Base-by-base conservation (phyloP, 164 flowering plant genomes). In the Chloranthus sessilifolius region DNA sequence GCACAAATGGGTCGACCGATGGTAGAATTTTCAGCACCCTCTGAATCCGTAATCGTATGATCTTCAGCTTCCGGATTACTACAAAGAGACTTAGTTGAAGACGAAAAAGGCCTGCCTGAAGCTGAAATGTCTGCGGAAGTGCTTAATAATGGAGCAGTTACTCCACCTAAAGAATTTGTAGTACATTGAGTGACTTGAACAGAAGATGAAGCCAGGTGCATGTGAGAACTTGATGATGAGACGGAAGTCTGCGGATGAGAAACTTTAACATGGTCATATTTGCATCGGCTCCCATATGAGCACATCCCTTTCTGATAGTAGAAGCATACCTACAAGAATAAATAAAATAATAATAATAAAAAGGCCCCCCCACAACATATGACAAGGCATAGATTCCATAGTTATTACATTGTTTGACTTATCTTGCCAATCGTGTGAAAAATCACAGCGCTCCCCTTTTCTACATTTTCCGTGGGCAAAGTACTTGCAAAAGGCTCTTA, bases 371-470 rank as follows among this genome's bases (percentile, higher is more conserved):
- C n/a, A n/a, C n/a, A n/a, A n/a, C n/a, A n/a, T n/a, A n/a, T n/a
- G n/a, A n/a, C n/a, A n/a, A n/a, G n/a, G n/a, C n/a, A n/a, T n/a
- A n/a, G n/a, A n/a, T n/a, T n/a, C n/a, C n/a, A n/a, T n/a, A n/a
- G 28, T 7, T 0, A 31, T 64, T 75, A 89, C 97, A 64, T 86
- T 86, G 62, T 82, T 84, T 21, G 94, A 25, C 11, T 85, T 76
- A 56, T 65, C 88, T 52, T 67, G 85, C 89, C 91, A 80, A 58
- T 87, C 89, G 75, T 90, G 98, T n/a, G 89, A 80, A 61, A 74
- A 90, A 72, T 85, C 96, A 64, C 98, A 90, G 60, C 73, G 71
- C 50, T 90, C 98, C 61, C 98, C 96, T 75, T 90, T 90, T 23
- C 85, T 42, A 61, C 98, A 90, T 52, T 95, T 85, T 35, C 98